Conservation (phyloP, 139 green algal species). For the Dunaliella primolecta region DNA sequence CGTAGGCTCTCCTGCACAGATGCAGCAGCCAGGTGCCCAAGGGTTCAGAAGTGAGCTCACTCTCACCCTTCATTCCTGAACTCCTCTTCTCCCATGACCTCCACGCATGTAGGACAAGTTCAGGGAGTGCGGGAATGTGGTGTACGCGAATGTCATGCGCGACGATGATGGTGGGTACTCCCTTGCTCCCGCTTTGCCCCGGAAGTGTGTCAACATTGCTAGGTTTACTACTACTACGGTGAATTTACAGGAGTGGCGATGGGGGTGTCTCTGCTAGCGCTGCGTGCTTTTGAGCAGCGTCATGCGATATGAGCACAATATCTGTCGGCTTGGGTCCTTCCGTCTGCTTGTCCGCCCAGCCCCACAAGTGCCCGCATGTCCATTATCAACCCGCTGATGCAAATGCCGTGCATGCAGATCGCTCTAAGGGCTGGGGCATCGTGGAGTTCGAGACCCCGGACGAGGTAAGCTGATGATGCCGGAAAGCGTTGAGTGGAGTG, state of each 20-base stretch:
- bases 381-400: no score
- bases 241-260: neutral
- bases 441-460: slow-evolving; percentile 86
- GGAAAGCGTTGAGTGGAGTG: no score
- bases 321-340: no score
- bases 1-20: no score
- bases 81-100: neutral
- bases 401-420: no score
- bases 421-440: slow-evolving; percentile 92
- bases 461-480: slow-evolving; percentile 65
- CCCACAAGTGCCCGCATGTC: no score
- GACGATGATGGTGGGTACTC: slow-evolving; percentile 69
- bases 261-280: neutral
- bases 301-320: neutral
- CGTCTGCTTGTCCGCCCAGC: no score
- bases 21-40: neutral
- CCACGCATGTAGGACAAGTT: slow-evolving; percentile 74
- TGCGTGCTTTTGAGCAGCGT: slow-evolving; percentile 6
- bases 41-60: no score
- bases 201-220: no score
- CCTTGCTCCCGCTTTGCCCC: no score
- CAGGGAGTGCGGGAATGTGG: slow-evolving; percentile 75
- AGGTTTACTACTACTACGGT: no score
- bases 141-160: slow-evolving; percentile 88
- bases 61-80: no score